A percentile compares a stretch with the other conserved stretches of the same genome.
Evolutionary conservation across 495 filamentous ascomycete species (phyloP).

Genomic region (Cercophora sp.): DNA sequence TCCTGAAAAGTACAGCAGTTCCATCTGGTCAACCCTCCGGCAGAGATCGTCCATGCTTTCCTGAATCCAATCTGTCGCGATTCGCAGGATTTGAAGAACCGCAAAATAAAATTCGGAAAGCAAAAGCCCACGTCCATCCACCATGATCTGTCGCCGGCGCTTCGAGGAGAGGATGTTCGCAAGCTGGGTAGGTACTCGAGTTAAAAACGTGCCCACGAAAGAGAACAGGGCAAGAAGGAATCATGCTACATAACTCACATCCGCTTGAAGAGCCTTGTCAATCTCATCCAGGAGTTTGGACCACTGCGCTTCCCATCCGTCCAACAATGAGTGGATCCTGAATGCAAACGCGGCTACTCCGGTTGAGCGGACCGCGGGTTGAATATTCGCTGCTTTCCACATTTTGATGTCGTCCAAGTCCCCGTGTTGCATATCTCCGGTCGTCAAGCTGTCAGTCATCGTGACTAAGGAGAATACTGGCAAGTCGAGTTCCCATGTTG

Average conservation of each 20-base stretch:
- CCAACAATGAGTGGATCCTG: not conserved
- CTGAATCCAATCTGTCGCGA: constrained; percentile 3
- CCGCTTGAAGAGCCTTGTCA: not conserved
- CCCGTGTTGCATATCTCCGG: not conserved
- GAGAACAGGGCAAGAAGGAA: not conserved
- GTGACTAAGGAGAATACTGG: not conserved
- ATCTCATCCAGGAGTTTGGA: not conserved
- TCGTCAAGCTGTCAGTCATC: not conserved
- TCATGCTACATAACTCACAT: not conserved
- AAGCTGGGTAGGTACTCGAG: not conserved
- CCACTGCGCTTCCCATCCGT: not conserved
- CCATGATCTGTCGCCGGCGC: constrained; percentile 1
- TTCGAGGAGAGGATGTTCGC: not conserved
- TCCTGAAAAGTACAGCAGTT: not conserved
- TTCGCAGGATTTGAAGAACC: not conserved
- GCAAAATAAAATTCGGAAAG: not conserved
- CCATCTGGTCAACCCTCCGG: constrained; percentile 1
- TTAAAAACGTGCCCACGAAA: not conserved
- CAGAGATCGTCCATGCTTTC: constrained; percentile 8
- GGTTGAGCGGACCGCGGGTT: not conserved
- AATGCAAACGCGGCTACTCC: constrained; percentile 2
- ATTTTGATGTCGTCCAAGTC: not conserved
- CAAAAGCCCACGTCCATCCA: not conserved
- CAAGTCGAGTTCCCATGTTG: not conserved
- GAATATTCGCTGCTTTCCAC: not conserved